Conservation (phyloP, 176 grass and related monocot genomes). For the Oropetium thomaeum region DNA sequence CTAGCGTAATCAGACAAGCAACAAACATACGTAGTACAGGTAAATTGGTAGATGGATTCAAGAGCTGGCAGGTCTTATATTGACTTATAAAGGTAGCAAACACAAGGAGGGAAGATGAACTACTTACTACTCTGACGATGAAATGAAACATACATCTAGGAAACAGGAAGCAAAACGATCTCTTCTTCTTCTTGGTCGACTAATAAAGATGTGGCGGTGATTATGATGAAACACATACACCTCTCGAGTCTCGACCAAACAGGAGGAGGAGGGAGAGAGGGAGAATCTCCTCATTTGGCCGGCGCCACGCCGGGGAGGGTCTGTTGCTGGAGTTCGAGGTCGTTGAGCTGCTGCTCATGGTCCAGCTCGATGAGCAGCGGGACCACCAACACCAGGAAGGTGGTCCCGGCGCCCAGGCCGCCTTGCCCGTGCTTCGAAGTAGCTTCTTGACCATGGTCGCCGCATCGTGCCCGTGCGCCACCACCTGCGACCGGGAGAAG, state of each 20-base stretch:
- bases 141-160: background rate
- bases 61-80: background rate
- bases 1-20: too few relatives aligned
- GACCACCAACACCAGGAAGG: background rate
- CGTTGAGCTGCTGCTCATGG: background rate
- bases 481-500: slow-evolving; percentile 52
- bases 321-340: background rate
- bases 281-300: background rate
- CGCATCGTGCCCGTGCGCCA: slow-evolving; percentile 42
- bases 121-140: background rate
- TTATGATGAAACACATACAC: background rate
- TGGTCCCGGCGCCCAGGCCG: background rate
- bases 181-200: background rate
- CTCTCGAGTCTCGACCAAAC: background rate
- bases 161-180: background rate
- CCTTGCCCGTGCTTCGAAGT: slow-evolving; percentile 69
- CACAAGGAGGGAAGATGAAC: background rate
- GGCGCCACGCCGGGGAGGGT: background rate
- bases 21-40: background rate
- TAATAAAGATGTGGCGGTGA: background rate
- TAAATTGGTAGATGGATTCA: background rate
- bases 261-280: background rate
- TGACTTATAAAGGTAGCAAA: background rate
- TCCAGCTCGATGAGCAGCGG: background rate
- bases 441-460: slow-evolving; percentile 58